These are phyloP conservation scores for Cryptococcus sp. DNA, from an alignment of 1,284 basidiomycete genomes.

Conservation along the genomic window DNA sequence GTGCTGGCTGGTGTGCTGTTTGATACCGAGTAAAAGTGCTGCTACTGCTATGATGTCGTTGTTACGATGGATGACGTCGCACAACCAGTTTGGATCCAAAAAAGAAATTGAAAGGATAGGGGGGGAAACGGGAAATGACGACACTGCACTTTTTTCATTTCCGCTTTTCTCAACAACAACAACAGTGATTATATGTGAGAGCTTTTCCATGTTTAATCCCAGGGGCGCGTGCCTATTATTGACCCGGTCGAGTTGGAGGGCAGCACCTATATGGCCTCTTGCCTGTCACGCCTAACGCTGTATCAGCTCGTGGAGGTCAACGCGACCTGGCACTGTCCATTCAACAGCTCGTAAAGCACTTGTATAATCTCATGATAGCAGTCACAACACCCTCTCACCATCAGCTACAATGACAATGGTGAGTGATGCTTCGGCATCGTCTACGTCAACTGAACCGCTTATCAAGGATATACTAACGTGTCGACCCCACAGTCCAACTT, in stretches of 20 bases:
- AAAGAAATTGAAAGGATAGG: background rate
- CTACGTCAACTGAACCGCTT: no score
- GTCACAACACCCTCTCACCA: no score
- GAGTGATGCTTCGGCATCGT: background rate
- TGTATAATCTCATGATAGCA: no score
- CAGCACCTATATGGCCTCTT: no score
- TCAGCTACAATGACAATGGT: background rate
- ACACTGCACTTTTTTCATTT: background rate
- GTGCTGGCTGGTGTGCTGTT: no score
- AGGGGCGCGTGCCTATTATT: background rate
- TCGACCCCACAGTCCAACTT: conserved; percentile 63
- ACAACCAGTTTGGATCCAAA: background rate
- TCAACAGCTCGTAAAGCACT: no score
- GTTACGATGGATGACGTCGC: background rate
- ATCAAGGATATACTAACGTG: background rate
- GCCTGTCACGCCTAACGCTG: conserved; percentile 5
- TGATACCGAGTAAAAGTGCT: no score
- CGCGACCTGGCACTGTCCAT: conserved; percentile 1
- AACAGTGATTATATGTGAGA: background rate
- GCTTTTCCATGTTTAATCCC: conserved; percentile 17
- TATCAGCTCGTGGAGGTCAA: conserved; percentile 11
- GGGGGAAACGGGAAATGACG: conserved; percentile 11
- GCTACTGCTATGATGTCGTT: no score
- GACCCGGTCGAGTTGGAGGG: no score
- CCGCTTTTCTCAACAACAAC: background rate